Evolutionary conservation across 768 basidiomycete species (phyloP).

Genomic region (Austroboletus eburneus): DNA sequence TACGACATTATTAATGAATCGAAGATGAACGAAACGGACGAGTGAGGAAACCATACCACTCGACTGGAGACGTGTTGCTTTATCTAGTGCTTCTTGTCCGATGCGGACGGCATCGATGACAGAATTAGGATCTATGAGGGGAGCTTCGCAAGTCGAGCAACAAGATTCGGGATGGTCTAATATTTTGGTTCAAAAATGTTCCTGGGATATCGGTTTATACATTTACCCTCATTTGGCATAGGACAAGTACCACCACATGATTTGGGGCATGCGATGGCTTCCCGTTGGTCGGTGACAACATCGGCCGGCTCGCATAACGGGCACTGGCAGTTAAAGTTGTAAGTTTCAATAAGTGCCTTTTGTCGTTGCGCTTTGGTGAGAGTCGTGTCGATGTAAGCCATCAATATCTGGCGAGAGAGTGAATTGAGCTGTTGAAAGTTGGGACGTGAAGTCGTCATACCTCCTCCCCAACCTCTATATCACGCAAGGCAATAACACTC

Average conservation of each 20-base stretch:
- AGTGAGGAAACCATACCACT: constrained; percentile 38
- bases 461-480: constrained; percentile 67
- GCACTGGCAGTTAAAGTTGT: constrained; percentile 77
- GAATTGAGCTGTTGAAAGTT: background rate
- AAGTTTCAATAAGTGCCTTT: constrained; percentile 59
- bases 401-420: constrained; percentile 53
- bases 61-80: constrained; percentile 60
- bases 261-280: constrained; percentile 65
- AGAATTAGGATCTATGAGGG: constrained; percentile 45
- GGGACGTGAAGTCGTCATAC: constrained; percentile 33
- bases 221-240: constrained; percentile 56
- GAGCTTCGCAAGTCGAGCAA: constrained; percentile 54
- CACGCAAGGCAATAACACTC: constrained; percentile 68
- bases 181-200: background rate
- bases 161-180: constrained; percentile 46
- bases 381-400: constrained; percentile 83
- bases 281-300: constrained; percentile 54
- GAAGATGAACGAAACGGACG: background rate
- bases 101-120: constrained; percentile 62
- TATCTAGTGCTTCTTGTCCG: constrained; percentile 71
- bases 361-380: constrained; percentile 56
- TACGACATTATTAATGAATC: constrained; percentile 25
- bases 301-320: constrained; percentile 41
- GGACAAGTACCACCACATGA: constrained; percentile 62
- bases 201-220: background rate